phyloP scores from a whole-genome alignment of 2,329 filamentous ascomycete genomes.

The Fonsecaea nubica region DNA sequence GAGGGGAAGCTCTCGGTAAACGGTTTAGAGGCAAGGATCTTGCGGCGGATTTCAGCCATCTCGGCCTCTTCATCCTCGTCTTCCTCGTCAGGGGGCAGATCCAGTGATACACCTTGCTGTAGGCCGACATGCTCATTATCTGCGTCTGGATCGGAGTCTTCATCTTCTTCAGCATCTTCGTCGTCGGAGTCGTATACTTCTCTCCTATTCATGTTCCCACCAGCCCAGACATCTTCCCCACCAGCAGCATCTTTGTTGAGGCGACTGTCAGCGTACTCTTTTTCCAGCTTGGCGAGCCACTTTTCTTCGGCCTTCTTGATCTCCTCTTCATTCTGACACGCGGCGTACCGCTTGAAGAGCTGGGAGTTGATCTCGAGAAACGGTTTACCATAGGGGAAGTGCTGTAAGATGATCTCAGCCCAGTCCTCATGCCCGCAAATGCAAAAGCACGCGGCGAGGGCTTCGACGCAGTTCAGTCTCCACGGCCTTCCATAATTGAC shows the following conservation, averaged over 20 bases:
- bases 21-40: slow-evolving; percentile 88
- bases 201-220: slow-evolving; percentile 79
- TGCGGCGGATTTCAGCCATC: slow-evolving; percentile 89
- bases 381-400: slow-evolving; percentile 85
- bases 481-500: slow-evolving; percentile 98
- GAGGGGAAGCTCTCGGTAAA: slow-evolving; percentile 67
- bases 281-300: slow-evolving; percentile 89
- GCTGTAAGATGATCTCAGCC: slow-evolving; percentile 80
- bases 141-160: slow-evolving; percentile 53
- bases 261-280: slow-evolving; percentile 83
- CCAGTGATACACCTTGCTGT: slow-evolving; percentile 58
- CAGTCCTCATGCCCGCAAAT: slow-evolving; percentile 93
- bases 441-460: slow-evolving; percentile 86
- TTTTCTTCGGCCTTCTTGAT: slow-evolving; percentile 83
- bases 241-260: slow-evolving; percentile 64
- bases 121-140: slow-evolving; percentile 57
- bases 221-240: slow-evolving; percentile 73
- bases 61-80: slow-evolving; percentile 82
- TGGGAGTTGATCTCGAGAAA: slow-evolving; percentile 91
- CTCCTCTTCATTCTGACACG: slow-evolving; percentile 78
- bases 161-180: slow-evolving; percentile 51
- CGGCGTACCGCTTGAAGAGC: slow-evolving; percentile 82
- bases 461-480: slow-evolving; percentile 94
- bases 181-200: slow-evolving; percentile 36
- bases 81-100: slow-evolving; percentile 79